Percentiles rank a stretch among this genome's conserved stretches.
Evolutionary conservation across 1,284 basidiomycete genomes (phyloP).

Genomic region (Rhodotorula glutinis): DNA sequence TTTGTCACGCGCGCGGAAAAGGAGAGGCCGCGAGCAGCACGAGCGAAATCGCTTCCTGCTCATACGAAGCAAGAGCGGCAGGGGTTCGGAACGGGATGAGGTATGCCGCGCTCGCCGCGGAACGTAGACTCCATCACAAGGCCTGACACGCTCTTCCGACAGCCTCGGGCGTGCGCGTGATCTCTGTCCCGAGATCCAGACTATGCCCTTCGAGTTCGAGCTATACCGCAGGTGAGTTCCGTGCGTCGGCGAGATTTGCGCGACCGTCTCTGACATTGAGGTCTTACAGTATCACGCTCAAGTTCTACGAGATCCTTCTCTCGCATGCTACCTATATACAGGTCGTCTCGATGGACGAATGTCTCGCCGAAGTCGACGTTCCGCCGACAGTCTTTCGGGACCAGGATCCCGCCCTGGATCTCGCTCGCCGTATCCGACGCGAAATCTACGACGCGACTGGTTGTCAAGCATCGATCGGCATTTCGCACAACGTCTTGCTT

Average conservation of each 20-base stretch:
- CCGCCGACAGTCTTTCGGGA: slow-evolving; percentile 52
- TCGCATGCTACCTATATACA: slow-evolving; percentile 83
- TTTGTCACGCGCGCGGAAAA: slow-evolving; percentile 83
- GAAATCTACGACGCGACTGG: slow-evolving; percentile 72
- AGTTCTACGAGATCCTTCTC: slow-evolving; percentile 91
- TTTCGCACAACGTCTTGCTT: slow-evolving; percentile 85
- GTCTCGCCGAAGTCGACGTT: slow-evolving; percentile 80
- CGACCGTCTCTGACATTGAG: neutral
- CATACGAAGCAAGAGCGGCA: slow-evolving; percentile 84
- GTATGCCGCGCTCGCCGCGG: slow-evolving; percentile 48
- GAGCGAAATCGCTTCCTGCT: slow-evolving; percentile 90
- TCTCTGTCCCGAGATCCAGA: slow-evolving; percentile 68
- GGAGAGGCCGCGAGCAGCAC: slow-evolving; percentile 63
- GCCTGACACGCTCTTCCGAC: neutral
- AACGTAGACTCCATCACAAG: neutral
- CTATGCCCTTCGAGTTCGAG: slow-evolving; percentile 88
- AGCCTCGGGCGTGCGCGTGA: slow-evolving; percentile 77
- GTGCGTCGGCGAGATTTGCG: too few relatives aligned
- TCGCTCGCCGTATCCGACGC: slow-evolving; percentile 75
- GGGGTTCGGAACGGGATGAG: slow-evolving; percentile 95
- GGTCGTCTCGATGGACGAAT: slow-evolving; percentile 95
- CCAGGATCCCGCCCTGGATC: slow-evolving; percentile 60
- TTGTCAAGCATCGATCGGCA: slow-evolving; percentile 80
- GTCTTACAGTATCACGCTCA: slow-evolving; percentile 42
- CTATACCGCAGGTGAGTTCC: slow-evolving; percentile 44